Base-by-base conservation (phyloP, 1,284 basidiomycete species). In the Papiliotrema flavescens region DNA sequence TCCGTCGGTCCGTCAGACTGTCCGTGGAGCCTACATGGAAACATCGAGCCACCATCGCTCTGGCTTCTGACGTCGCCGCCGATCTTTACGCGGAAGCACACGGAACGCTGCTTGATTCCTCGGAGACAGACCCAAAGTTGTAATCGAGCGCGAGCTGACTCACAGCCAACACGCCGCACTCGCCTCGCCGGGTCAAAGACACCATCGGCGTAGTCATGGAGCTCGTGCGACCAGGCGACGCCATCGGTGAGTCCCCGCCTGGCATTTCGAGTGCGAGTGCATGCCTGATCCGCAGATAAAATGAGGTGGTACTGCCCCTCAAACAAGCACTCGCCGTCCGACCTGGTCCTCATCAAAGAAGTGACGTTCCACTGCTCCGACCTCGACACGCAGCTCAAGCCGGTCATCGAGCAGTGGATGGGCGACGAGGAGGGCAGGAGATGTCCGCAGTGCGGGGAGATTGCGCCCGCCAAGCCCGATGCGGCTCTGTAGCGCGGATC, bases 161-260 rank as follows among this genome's bases (percentile, higher is more conserved):
- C 23, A 8, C 61, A 94, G 91, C 87, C 1, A 93, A 97, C 73
- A 95, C 89, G 0, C 93, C 94, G 0, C 95, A 98, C 78, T 95
- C 94, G 64, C 95, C 95, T 8, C 87, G 93, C 24, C 84, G 95
- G 11, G 94, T 88, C 61, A 85, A 86, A 1, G 80, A 97, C 75
- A 98, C 95, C 0, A 86, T 97, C 49, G 94, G 95, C 1, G 80
- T 98, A n/a, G 95, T 98, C 6, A 81, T 97, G 47, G 95, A 98
- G 76, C 83, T 90, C n/a, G 85, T 88, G 39, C 81, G 95, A 43
- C 92, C 93, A 0, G 80, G 67, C 1, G 71, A 72, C 6, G 69
- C 75, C 14, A 69, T 80, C 44, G 79, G 79, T 79, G 36, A 56
- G 76, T 69, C 28, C 39, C n/a, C n/a, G n/a, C n/a, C n/a, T n/a